These are phyloP conservation scores for Blastomyces parvus DNA, from an alignment of 2,329 filamentous ascomycete genomes.

Conservation along the genomic window DNA sequence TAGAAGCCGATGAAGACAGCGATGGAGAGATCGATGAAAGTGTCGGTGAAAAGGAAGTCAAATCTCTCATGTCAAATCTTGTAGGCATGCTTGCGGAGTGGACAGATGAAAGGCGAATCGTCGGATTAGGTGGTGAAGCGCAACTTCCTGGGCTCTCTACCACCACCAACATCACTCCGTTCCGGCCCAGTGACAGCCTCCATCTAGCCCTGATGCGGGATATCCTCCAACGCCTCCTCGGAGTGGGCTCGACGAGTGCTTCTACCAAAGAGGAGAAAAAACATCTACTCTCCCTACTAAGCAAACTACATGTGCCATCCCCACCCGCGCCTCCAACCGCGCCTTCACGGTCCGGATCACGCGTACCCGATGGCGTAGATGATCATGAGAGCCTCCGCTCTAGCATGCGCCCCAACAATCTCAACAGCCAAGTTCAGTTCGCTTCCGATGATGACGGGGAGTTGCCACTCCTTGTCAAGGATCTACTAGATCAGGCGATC, in stretches of 20 bases:
- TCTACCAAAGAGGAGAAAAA: slow-evolving; percentile 69
- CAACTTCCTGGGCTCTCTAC: slow-evolving; percentile 43
- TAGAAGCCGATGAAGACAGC: slow-evolving; percentile 63
- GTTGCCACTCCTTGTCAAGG: slow-evolving; percentile 46
- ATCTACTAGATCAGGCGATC: slow-evolving; percentile 49
- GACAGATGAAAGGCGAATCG: slow-evolving; percentile 79
- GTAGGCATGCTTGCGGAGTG: slow-evolving; percentile 76
- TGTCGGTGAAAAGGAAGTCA: slow-evolving; percentile 56
- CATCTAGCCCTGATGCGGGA: slow-evolving; percentile 70
- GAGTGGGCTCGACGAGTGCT: slow-evolving; percentile 30
- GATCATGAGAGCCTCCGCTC: slow-evolving; percentile 48
- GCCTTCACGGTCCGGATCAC: slow-evolving; percentile 35
- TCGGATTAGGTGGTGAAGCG: slow-evolving; percentile 48
- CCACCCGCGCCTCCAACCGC: slow-evolving; percentile 48
- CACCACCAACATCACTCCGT: slow-evolving; percentile 27
- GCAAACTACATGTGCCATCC: slow-evolving; percentile 70
- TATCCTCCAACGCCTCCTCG: slow-evolving; percentile 64
- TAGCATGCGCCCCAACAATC: slow-evolving; percentile 25
- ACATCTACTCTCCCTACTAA: slow-evolving; percentile 63
- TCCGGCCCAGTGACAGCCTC: slow-evolving; percentile 59
- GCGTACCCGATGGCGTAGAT: slow-evolving; percentile 51
- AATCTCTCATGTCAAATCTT: slow-evolving; percentile 59
- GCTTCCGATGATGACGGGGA: slow-evolving; percentile 44
- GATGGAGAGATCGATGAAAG: slow-evolving; percentile 64
- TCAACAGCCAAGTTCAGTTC: slow-evolving; percentile 17